A percentile compares a stretch with the other conserved stretches of the same genome.
These are phyloP conservation scores for Naganishia friedmannii DNA, from an alignment of 768 basidiomycete genomes.

Conservation along the genomic window DNA sequence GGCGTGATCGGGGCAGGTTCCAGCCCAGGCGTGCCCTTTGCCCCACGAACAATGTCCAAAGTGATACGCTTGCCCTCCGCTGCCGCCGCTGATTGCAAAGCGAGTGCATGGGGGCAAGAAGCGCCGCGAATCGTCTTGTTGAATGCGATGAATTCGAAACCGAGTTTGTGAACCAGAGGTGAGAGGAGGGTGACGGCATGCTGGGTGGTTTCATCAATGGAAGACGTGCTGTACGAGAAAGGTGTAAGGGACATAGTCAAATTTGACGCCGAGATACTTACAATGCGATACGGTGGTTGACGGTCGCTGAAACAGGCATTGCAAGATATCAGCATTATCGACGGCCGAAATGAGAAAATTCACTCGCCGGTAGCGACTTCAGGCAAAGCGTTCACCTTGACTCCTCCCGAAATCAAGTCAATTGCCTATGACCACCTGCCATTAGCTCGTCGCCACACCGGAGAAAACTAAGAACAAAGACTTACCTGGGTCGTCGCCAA, in stretches of 20 bases:
- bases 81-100: background rate
- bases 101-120: background rate
- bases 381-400: constrained; percentile 74
- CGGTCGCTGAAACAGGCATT: constrained; percentile 34
- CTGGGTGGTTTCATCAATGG: constrained; percentile 44
- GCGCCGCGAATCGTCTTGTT: constrained; percentile 22
- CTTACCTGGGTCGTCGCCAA: constrained; percentile 38
- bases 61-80: constrained; percentile 37
- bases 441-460: background rate
- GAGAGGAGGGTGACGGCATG: constrained; percentile 40
- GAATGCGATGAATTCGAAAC: constrained; percentile 45
- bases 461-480: no score
- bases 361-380: constrained; percentile 54
- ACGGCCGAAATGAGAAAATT: background rate
- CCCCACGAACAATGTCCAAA: constrained; percentile 26
- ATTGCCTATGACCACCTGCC: constrained; percentile 64
- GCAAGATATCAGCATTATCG: background rate
- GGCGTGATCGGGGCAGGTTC: constrained; percentile 49
- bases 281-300: constrained; percentile 53
- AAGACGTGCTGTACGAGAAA: constrained; percentile 40
- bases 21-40: constrained; percentile 25
- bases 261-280: constrained; percentile 27
- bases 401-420: constrained; percentile 58
- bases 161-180: constrained; percentile 40
- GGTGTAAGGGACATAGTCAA: background rate